These are phyloP conservation scores for Plenodomus lindquistii DNA, from an alignment of 2,329 filamentous ascomycete genomes.

Conservation along the genomic window DNA sequence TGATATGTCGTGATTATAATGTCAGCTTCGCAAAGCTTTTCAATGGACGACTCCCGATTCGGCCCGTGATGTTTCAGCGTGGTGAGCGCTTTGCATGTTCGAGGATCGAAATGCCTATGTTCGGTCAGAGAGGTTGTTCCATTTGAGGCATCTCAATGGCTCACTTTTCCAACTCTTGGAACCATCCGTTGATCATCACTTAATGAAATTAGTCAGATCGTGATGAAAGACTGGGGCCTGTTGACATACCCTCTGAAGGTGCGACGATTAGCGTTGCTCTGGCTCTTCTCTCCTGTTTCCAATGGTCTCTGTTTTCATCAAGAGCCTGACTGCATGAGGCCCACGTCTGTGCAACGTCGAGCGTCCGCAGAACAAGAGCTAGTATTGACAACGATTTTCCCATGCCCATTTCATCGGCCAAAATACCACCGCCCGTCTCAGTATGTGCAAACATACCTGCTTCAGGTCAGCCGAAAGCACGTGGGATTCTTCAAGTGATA, in stretches of 20 bases:
- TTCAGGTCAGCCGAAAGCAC: background rate
- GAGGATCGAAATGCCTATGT: conserved; percentile 26
- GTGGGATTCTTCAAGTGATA: background rate
- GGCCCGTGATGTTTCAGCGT: conserved; percentile 31
- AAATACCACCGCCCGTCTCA: conserved; percentile 51
- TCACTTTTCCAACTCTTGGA: conserved; percentile 41
- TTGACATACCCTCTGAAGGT: conserved; percentile 27
- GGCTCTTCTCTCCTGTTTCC: conserved; percentile 8
- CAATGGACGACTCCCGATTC: conserved; percentile 12
- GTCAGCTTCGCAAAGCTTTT: conserved; percentile 20
- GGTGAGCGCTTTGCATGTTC: conserved; percentile 9
- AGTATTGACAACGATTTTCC: conserved; percentile 61
- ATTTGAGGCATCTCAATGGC: background rate
- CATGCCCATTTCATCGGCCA: conserved; percentile 66
- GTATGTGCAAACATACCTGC: conserved; percentile 11
- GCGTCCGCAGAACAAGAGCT: conserved; percentile 52
- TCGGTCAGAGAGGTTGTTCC: background rate
- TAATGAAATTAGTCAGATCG: conserved; percentile 37
- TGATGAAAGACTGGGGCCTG: conserved; percentile 35
- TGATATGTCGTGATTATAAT: conserved; percentile 39
- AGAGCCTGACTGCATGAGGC: conserved; percentile 10
- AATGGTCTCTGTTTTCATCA: background rate
- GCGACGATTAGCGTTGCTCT: conserved; percentile 35
- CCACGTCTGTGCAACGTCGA: conserved; percentile 45
- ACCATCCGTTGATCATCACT: conserved; percentile 40